phyloP scores from a whole-genome alignment of 176 grass and related monocot genomes.

The Aechmea fasciata region DNA sequence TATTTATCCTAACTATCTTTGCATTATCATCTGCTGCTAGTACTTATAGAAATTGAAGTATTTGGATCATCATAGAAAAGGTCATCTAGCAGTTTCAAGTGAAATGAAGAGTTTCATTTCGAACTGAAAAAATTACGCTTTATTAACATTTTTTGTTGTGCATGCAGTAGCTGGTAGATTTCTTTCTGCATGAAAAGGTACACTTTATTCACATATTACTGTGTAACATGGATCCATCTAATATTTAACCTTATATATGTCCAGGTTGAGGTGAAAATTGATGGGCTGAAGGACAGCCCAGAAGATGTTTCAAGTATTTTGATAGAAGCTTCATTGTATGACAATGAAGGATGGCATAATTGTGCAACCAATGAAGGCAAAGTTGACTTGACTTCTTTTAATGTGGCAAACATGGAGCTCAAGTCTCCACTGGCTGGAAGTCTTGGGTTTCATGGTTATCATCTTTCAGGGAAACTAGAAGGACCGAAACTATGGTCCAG shows the following conservation, averaged over 20 bases:
- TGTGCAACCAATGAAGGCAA: conserved; percentile 25
- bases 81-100: no score
- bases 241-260: conserved; percentile 7
- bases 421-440: conserved; percentile 32
- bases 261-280: conserved; percentile 91
- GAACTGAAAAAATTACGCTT: neutral
- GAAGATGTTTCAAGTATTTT: conserved; percentile 45
- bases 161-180: no score
- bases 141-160: neutral
- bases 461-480: conserved; percentile 73
- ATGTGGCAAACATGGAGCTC: conserved; percentile 49
- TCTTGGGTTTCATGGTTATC: conserved; percentile 61
- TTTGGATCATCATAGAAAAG: no score
- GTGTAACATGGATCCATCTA: neutral
- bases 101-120: no score
- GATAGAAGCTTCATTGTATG: conserved; percentile 75
- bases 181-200: neutral
- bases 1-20: neutral
- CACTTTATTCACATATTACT: neutral
- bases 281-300: conserved; percentile 43
- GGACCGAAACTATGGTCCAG: conserved; percentile 94
- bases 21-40: neutral
- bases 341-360: conserved; percentile 42
- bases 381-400: conserved; percentile 25
- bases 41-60: no score